Base-by-base conservation (phyloP, 1,139 yeast genomes). In the Candida anutae region DNA sequence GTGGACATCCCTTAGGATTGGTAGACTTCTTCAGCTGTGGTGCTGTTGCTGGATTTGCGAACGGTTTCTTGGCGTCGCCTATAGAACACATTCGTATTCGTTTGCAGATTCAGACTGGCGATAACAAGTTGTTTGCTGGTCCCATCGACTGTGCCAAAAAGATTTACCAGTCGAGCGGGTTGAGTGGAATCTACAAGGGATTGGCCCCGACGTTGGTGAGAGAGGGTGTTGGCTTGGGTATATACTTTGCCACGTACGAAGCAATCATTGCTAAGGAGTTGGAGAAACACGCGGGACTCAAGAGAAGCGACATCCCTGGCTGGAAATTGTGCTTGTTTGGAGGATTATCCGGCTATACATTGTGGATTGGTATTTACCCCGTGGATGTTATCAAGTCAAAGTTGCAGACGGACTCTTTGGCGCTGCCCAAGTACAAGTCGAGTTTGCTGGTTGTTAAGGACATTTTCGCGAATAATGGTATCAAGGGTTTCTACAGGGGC, bases 41-140 rank as follows among this genome's bases (percentile, higher is more conserved):
- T 45, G 77, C 79, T 2, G 85, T 80, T 11, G 95, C 94, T 23
- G 97, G 97, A 23, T 61, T 83, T 35, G 88, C 94, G 25, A 87
- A 84, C 58, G 84, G 94, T 2, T 73, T 85, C 33, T 56, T 88
- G 40, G 95, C 95, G 1, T 67, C 88, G 15, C 96, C 97, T 4
- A 88, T 88, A 38, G 97, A 88, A 50, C 96, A 85, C 49, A 74
- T 88, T 37, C 81, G 97, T 66, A 85, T 87, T 40, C 66, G 95
- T 42, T 65, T 87, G 39, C 97, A 87, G 55, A 81, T 94, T 4
- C 95, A 85, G 53, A 74, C 82, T 4, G 66, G 65, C 2, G 25
- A 62, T 10, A 55, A 61, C 24, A 55, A 55, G 35, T 37, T 43
- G 12, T 83, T 75, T 45, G 57, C 62, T 33, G 96, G 96, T 2